These are phyloP conservation scores for Nepenthes gracilis DNA, from an alignment of 148 eudicot genomes.

Conservation along the genomic window DNA sequence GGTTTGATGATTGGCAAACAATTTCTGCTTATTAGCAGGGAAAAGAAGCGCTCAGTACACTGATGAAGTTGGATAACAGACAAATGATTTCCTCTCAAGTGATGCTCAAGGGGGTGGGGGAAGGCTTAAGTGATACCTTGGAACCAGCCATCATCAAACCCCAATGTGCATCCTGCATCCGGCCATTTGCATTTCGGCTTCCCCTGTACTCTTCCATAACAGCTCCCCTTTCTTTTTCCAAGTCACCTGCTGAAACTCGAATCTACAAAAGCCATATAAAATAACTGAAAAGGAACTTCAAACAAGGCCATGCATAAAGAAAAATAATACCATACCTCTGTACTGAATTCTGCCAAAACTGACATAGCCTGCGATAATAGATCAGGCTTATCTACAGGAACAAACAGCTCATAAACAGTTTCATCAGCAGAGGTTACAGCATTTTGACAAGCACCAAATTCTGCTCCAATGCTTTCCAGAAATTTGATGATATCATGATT, in stretches of 20 bases:
- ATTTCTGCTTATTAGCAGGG: no score
- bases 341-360: constrained; percentile 75
- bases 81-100: no score
- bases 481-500: constrained; percentile 82
- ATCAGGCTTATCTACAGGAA: constrained; percentile 87
- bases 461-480: constrained; percentile 91
- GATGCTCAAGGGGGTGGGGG: no score
- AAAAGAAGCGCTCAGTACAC: no score
- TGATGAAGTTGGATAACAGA: no score
- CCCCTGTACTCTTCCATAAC: constrained; percentile 88
- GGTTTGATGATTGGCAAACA: no score
- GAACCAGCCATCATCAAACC: constrained; percentile 84
- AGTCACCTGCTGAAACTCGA: constrained; percentile 68
- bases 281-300: not conserved
- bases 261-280: constrained; percentile 25
- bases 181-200: constrained; percentile 73
- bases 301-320: not conserved
- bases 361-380: constrained; percentile 72
- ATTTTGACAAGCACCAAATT: constrained; percentile 91
- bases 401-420: constrained; percentile 83
- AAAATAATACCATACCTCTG: constrained; percentile 40
- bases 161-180: constrained; percentile 96
- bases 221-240: constrained; percentile 94
- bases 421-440: constrained; percentile 83
- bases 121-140: constrained; percentile 27